phyloP scores from a whole-genome alignment of 495 filamentous ascomycete genomes.

The Neurospora intermedia region DNA sequence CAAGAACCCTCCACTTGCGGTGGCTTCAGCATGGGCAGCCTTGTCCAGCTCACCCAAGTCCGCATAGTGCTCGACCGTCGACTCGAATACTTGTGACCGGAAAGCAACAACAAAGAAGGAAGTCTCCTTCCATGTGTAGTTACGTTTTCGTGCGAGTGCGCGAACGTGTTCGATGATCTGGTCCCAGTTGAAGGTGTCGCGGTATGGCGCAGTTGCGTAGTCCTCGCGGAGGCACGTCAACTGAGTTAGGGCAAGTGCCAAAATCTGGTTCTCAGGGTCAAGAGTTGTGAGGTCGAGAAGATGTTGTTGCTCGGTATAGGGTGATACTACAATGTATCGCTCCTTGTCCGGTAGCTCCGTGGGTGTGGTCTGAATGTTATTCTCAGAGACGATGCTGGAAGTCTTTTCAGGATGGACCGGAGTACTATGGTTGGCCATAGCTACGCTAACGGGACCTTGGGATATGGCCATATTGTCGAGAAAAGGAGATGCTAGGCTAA shows the following conservation, averaged over 20 bases:
- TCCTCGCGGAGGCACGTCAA: conserved; percentile 51
- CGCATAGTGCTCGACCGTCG: conserved; percentile 39
- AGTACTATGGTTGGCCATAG: background rate
- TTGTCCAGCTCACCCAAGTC: conserved; percentile 59
- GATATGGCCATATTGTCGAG: conserved; percentile 10
- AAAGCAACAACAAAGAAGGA: conserved; percentile 79
- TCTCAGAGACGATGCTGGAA: conserved; percentile 2
- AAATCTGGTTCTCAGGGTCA: conserved; percentile 49
- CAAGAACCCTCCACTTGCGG: conserved; percentile 66
- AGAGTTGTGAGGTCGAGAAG: conserved; percentile 60
- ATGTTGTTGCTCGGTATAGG: conserved; percentile 57
- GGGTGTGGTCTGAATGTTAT: background rate
- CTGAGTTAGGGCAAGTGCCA: conserved; percentile 58
- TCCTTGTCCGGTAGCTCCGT: background rate
- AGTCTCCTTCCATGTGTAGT: conserved; percentile 49
- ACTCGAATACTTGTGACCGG: conserved; percentile 54
- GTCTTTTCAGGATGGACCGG: conserved; percentile 4
- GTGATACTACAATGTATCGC: conserved; percentile 54
- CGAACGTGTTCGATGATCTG: conserved; percentile 47
- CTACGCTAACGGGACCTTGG: conserved; percentile 7
- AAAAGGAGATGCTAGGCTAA: background rate
- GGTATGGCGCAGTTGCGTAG: conserved; percentile 69
- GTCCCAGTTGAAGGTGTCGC: conserved; percentile 68
- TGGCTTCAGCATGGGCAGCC: conserved; percentile 67
- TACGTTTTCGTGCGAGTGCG: conserved; percentile 29